A percentile compares a stretch with the other conserved stretches of the same genome.
Conservation (phyloP, 2,329 filamentous ascomycete genomes). For the Penicillium frequentans region DNA sequence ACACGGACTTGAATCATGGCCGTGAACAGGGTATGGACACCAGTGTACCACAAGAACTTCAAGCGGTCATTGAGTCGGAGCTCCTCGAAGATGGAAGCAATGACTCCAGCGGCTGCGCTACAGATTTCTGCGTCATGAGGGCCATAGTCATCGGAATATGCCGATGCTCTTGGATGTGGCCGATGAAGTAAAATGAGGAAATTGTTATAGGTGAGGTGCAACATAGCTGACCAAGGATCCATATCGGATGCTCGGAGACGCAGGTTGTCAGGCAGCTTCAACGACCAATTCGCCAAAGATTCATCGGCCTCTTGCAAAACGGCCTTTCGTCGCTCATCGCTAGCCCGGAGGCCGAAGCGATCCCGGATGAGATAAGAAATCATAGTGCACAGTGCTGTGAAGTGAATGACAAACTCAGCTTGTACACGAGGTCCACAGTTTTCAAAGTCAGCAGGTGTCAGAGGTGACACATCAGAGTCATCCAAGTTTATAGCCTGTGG, state of each 20-base stretch:
- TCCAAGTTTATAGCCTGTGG: constrained; percentile 55
- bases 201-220: constrained; percentile 48
- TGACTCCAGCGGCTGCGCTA: constrained; percentile 46
- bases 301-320: constrained; percentile 44
- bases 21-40: constrained; percentile 46
- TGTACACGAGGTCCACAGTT: constrained; percentile 48
- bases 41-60: constrained; percentile 46
- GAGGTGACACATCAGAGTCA: constrained; percentile 51
- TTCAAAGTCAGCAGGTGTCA: constrained; percentile 49
- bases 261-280: constrained; percentile 42
- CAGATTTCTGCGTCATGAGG: constrained; percentile 49
- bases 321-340: constrained; percentile 41
- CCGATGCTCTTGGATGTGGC: constrained; percentile 44
- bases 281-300: constrained; percentile 44
- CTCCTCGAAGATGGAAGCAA: constrained; percentile 47
- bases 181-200: constrained; percentile 48
- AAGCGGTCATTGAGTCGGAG: constrained; percentile 42
- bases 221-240: constrained; percentile 46
- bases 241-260: constrained; percentile 43
- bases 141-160: constrained; percentile 46
- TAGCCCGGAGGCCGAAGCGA: constrained; percentile 42
- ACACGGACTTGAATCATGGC: constrained; percentile 50
- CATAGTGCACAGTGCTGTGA: constrained; percentile 53
- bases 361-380: constrained; percentile 48
- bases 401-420: constrained; percentile 48